Conservation (phyloP, 495 filamentous ascomycete genomes). For the Xylaria scruposa region DNA sequence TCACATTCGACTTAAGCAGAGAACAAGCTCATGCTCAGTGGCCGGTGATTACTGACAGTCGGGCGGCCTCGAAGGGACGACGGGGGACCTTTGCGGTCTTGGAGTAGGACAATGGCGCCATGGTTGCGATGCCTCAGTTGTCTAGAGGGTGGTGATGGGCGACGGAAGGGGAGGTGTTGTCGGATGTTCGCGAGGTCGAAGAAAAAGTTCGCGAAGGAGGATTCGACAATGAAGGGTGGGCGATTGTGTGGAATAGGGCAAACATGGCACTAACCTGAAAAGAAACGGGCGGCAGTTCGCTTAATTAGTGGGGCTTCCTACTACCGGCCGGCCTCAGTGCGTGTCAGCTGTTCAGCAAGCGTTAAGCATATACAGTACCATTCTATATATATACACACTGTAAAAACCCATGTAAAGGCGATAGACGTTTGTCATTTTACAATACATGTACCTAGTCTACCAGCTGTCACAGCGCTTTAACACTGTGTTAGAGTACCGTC, state of each 20-base stretch:
- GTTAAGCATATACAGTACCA: too few relatives aligned
- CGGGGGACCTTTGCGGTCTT: conserved; percentile 98
- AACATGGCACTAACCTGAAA: conserved; percentile 29
- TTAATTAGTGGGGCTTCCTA: conserved; percentile 30
- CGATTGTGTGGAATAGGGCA: conserved; percentile 52
- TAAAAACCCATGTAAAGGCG: too few relatives aligned
- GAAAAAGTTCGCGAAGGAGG: conserved; percentile 42
- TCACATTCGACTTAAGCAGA: conserved; percentile 92
- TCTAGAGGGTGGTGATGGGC: conserved; percentile 31
- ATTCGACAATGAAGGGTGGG: conserved; percentile 38
- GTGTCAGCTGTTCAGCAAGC: conserved; percentile 2
- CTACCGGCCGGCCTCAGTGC: not conserved
- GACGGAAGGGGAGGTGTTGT: conserved; percentile 45
- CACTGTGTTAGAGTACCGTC: too few relatives aligned
- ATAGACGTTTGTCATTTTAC: too few relatives aligned
- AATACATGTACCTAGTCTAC: too few relatives aligned
- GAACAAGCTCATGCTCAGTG: conserved; percentile 97
- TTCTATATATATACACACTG: too few relatives aligned
- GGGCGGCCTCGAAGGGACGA: conserved; percentile 94
- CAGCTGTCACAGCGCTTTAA: too few relatives aligned
- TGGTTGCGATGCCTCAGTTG: conserved; percentile 41
- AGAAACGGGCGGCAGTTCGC: conserved; percentile 31
- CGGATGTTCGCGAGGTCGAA: conserved; percentile 43
- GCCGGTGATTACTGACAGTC: conserved; percentile 95
- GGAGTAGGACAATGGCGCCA: conserved; percentile 74